Conservation (phyloP, 176 grass and related monocot species). For the Triticum dicoccoides region DNA sequence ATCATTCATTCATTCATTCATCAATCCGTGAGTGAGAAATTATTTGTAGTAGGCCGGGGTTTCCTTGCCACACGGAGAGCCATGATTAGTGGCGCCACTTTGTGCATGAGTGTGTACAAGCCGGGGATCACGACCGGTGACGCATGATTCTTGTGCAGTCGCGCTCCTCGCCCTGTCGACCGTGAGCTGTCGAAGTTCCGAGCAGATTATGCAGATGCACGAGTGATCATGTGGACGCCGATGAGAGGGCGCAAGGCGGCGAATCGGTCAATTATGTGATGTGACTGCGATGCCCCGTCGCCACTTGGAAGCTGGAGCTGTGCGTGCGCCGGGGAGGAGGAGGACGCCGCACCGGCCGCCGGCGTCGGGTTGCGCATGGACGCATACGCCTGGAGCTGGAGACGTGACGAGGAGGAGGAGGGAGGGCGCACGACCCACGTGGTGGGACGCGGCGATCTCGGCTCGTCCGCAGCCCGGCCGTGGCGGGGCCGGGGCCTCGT, state of each 20-base stretch:
- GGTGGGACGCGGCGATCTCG: constrained; percentile 35
- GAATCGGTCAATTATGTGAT: neutral
- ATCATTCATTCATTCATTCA: neutral
- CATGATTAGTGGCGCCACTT: neutral
- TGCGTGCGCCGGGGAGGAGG: neutral
- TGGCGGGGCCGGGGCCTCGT: neutral
- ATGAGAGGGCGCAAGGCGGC: neutral
- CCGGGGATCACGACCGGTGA: neutral
- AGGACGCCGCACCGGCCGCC: neutral
- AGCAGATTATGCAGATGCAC: neutral
- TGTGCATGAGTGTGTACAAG: neutral
- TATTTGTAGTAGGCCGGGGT: neutral
- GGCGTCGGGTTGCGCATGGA: constrained; percentile 9
- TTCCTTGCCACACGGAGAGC: neutral
- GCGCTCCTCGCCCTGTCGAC: neutral
- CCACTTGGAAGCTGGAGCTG: constrained; percentile 1
- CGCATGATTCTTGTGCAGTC: neutral
- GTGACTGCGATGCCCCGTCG: neutral
- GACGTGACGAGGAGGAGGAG: neutral
- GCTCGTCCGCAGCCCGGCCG: neutral
- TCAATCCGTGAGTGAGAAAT: neutral
- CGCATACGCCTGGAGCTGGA: neutral
- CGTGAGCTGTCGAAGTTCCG: neutral
- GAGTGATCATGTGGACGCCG: neutral
- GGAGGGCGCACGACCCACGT: constrained; percentile 20